Conservation (phyloP, 2,329 filamentous ascomycete genomes). For the Blumeria graminis region DNA sequence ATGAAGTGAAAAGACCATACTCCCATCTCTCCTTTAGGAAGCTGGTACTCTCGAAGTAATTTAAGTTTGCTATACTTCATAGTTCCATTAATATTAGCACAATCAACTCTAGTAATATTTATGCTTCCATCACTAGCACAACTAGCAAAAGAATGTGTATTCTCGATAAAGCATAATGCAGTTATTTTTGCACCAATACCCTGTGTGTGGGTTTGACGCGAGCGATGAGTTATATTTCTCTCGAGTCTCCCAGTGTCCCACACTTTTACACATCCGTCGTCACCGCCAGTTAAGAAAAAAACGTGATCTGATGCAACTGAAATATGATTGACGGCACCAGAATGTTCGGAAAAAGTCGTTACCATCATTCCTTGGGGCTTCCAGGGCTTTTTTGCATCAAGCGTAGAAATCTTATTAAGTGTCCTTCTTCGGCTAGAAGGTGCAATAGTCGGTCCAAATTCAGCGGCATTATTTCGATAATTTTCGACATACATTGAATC, state of each 20-base stretch:
- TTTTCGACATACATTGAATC: conserved; percentile 65
- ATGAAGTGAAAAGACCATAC: conserved; percentile 88
- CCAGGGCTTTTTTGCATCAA: conserved; percentile 37
- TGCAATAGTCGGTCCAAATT: conserved; percentile 62
- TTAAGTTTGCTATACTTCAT: conserved; percentile 58
- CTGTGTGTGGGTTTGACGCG: conserved; percentile 66
- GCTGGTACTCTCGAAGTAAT: conserved; percentile 55
- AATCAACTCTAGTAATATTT: conserved; percentile 54
- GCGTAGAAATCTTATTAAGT: conserved; percentile 16
- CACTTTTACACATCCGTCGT: conserved; percentile 73
- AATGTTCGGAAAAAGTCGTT: conserved; percentile 74
- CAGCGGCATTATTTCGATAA: conserved; percentile 37
- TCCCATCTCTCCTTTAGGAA: conserved; percentile 50
- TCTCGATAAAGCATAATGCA: conserved; percentile 73
- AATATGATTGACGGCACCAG: conserved; percentile 57
- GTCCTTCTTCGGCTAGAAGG: conserved; percentile 33
- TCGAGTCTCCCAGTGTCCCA: conserved; percentile 86
- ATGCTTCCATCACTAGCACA: conserved; percentile 78
- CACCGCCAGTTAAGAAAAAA: conserved; percentile 84
- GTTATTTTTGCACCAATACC: conserved; percentile 47
- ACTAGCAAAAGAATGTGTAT: conserved; percentile 80
- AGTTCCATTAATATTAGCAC: conserved; percentile 25
- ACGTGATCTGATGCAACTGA: conserved; percentile 68
- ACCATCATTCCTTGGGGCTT: conserved; percentile 63
- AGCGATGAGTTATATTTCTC: conserved; percentile 70